Percentiles rank a stretch among this genome's conserved stretches.
These are phyloP conservation scores for Tolypocladium inflatum DNA, from an alignment of 2,329 filamentous ascomycete species.

Conservation along the genomic window DNA sequence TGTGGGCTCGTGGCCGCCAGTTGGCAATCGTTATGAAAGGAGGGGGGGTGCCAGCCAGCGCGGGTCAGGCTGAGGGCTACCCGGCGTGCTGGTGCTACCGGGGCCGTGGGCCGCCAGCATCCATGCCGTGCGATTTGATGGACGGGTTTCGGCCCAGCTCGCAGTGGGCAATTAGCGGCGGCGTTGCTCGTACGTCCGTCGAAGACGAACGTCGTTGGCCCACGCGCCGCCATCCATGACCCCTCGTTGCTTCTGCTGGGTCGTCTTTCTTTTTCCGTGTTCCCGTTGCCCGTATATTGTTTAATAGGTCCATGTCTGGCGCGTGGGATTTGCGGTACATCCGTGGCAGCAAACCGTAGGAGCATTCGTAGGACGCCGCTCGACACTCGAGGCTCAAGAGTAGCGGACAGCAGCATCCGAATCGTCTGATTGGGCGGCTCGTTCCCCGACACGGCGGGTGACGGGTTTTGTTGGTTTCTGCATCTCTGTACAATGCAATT, in stretches of 20 bases:
- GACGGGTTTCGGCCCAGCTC: neutral
- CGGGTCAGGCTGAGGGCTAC: neutral
- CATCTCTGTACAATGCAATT: neutral
- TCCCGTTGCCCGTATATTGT: neutral
- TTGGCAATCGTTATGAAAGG: neutral
- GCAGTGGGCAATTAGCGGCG: neutral
- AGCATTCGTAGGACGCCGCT: neutral
- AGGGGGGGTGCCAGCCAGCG: neutral
- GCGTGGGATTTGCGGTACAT: neutral
- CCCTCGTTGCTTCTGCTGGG: neutral
- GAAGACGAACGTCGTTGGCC: neutral
- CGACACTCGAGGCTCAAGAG: neutral
- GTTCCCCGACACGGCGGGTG: neutral
- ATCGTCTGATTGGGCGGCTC: neutral
- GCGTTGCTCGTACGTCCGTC: neutral
- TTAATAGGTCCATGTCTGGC: neutral
- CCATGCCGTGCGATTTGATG: neutral
- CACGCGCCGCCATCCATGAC: neutral
- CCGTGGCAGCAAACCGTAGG: neutral
- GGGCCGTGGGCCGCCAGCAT: neutral
- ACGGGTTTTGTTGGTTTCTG: neutral
- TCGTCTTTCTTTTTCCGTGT: neutral
- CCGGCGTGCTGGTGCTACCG: constrained; percentile 1
- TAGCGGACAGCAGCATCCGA: neutral
- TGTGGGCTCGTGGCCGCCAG: neutral